Base-by-base conservation (phyloP, 139 green algal species). In the Chlorella vulgaris region DNA sequence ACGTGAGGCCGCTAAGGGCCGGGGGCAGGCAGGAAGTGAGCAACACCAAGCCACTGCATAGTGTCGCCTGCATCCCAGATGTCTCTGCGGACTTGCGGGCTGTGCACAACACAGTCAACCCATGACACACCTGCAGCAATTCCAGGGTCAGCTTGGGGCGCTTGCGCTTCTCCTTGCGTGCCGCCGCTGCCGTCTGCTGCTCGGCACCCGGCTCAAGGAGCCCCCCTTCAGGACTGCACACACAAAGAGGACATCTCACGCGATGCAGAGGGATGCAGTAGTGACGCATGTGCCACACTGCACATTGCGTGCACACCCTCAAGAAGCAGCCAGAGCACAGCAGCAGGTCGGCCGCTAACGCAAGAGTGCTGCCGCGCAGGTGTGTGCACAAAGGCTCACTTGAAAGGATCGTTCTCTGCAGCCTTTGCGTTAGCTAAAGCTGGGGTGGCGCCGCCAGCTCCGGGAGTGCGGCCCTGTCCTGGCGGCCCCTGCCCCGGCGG, bases 101-200 rank as follows among this genome's bases (percentile, higher is more conserved):
- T n/a, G n/a, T n/a, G n/a, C n/a, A n/a, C n/a, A n/a, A n/a, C n/a
- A n/a, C n/a, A n/a, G n/a, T n/a, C 55, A 28, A 65, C 18, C 55
- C 15, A n/a, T 21, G n/a, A 50, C 66, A 13, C 53, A 68, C 74
- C 69, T 88, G 69, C 47, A 91, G 74, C 39, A 84, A 63, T 19
- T 90, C 85, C 4, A 88, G 66, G 1, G 83, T 88, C 35, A 91
- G 60, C 81, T 91, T 91, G 47, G 87, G 87, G 50, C 79, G 76
- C 67, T 85, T 85, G 39, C 65, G 39, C 55, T 80, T 71, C 58
- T 78, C 50, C 76, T 84, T 80, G 65, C 43, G 55, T 62, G 63
- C 29, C 1, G 76, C 76, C 0, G 75, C 75, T 0, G 60, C 60
- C 2, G 75, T 70, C 60, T 73, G 60, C 39, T 33, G 73, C 8